Evolutionary conservation across 164 flowering plant species (phyloP), one percentile per base, ranked within the genome.

Genomic region (Litsea cubeba): DNA sequence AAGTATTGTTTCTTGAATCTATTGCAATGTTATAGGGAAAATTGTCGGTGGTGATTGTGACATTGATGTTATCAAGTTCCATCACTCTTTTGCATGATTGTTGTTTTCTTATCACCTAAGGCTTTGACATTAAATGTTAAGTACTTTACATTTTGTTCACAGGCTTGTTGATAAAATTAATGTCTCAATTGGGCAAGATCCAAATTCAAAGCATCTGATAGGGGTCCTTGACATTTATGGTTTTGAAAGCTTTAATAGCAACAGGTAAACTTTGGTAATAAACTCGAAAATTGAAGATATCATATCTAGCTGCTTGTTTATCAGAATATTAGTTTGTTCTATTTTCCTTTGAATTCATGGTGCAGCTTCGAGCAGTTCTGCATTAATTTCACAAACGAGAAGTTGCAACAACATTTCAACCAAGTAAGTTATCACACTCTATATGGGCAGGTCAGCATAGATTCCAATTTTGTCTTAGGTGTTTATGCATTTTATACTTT

Each of bases 221-320:
- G 98, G 98, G 51, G 94, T 95, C 81, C 98, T 95, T 82, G 99
- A 95, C 84, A 95, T 95, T 63, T 95, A 95, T 84, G 99, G 98
- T 46, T 95, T 95, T 84, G 99, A 95, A 80, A 95, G 98, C 85
- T 95, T 95, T 70, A 83, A 89, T 85, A 75, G 72, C 69, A 95
- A 95, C 77, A 95, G 99, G 99, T 95, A 85, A 80, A 57, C 49
- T 28, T 49, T 72, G 32, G 3, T 66, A 30, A 66, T 3, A 10
- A 15, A 64, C 50, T 40, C 7, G 46, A 70, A 3, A 65, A 32
- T 23, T 68, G 66, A 40, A 40, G 66, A 22, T 54, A 17, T 54
- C 20, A 30, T 28, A 25, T 66, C 69, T 18, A 66, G 18, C 46
- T 64, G 22, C 23, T 8, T 23, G 49, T 7, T 8, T 17, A 15